Evolutionary conservation across 768 basidiomycete genomes (phyloP).

Genomic region (Amyloporia xantha): DNA sequence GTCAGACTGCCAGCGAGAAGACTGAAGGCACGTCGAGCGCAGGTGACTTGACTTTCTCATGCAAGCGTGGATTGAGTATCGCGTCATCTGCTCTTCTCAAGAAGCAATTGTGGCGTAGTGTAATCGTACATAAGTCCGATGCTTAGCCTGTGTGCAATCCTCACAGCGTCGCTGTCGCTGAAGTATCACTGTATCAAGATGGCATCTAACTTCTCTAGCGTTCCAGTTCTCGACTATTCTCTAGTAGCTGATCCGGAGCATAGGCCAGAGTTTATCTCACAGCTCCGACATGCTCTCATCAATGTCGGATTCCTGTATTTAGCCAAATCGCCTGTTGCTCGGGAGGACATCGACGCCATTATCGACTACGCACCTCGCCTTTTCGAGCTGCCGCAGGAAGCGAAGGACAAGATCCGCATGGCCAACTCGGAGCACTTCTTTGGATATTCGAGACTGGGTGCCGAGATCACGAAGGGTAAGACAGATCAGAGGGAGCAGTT

Average conservation of each 20-base stretch:
- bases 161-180: no score
- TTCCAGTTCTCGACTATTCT: constrained; percentile 68
- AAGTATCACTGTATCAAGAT: no score
- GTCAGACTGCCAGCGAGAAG: background rate
- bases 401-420: constrained; percentile 71
- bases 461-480: constrained; percentile 68
- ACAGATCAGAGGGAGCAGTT: constrained; percentile 76
- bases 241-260: constrained; percentile 35
- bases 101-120: background rate
- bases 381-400: constrained; percentile 66
- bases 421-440: constrained; percentile 71
- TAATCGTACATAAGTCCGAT: no score
- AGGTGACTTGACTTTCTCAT: background rate
- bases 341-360: constrained; percentile 40
- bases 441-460: constrained; percentile 67
- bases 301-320: constrained; percentile 82
- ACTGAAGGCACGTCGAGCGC: background rate
- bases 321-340: constrained; percentile 52
- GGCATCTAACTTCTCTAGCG: constrained; percentile 43
- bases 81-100: constrained; percentile 5
- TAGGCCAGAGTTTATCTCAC: constrained; percentile 48
- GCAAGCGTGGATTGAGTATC: background rate
- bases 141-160: no score
- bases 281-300: constrained; percentile 67
- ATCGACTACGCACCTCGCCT: constrained; percentile 58